Conservation (phyloP, 2,329 filamentous ascomycete genomes). For the Aspergillus sclerotialis region DNA sequence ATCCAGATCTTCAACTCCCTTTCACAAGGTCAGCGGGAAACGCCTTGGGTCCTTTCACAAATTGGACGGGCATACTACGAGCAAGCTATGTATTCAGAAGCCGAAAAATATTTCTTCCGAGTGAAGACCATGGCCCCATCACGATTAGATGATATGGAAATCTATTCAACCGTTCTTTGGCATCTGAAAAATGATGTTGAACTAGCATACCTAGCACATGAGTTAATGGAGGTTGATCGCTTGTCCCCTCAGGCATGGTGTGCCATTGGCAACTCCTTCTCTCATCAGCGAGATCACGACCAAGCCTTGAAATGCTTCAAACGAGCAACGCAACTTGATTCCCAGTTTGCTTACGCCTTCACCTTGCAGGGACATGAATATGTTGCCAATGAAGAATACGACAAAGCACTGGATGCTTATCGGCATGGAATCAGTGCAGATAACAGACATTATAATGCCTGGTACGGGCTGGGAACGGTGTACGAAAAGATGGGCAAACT, state of each 20-base stretch:
- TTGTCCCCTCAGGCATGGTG: slow-evolving; percentile 95
- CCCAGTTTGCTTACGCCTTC: slow-evolving; percentile 89
- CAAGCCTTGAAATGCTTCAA: slow-evolving; percentile 93
- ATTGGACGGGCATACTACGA: slow-evolving; percentile 90
- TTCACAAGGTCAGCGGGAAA: slow-evolving; percentile 70
- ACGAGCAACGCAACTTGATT: slow-evolving; percentile 81
- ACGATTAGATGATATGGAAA: slow-evolving; percentile 88
- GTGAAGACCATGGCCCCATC: slow-evolving; percentile 75
- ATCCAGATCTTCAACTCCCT: slow-evolving; percentile 66
- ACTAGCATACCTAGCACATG: slow-evolving; percentile 84
- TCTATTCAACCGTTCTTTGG: slow-evolving; percentile 99
- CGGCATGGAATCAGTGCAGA: slow-evolving; percentile 80
- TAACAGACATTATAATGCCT: slow-evolving; percentile 92
- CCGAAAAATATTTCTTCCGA: slow-evolving; percentile 76
- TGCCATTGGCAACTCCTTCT: slow-evolving; percentile 89
- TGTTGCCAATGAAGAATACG: slow-evolving; percentile 92
- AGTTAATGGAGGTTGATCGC: slow-evolving; percentile 78
- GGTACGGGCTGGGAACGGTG: slow-evolving; percentile 77
- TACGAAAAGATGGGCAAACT: slow-evolving; percentile 88
- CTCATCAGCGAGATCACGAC: slow-evolving; percentile 84
- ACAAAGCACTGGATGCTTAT: slow-evolving; percentile 85
- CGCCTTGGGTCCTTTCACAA: slow-evolving; percentile 86
- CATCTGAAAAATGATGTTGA: slow-evolving; percentile 89
- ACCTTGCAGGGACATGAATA: slow-evolving; percentile 95
- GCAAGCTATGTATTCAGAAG: slow-evolving; percentile 75